These are phyloP conservation scores for Spergularia bocconei DNA, from an alignment of 148 eudicot genomes.

Conservation along the genomic window DNA sequence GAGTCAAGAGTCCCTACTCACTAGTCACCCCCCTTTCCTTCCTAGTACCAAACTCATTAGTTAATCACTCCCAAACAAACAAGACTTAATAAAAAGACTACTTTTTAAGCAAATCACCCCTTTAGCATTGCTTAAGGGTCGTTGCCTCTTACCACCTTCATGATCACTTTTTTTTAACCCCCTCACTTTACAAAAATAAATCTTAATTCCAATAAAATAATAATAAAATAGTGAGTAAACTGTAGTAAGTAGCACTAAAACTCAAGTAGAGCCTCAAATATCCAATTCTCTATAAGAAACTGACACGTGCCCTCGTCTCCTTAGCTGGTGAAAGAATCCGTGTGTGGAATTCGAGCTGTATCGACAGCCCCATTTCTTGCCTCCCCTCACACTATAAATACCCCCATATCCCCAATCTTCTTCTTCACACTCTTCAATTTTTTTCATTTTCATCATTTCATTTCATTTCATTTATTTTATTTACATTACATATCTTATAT, in stretches of 20 bases:
- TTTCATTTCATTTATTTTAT: not conserved
- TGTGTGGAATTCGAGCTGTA: constrained; percentile 69
- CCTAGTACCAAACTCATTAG: constrained; percentile 13
- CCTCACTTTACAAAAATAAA: not conserved
- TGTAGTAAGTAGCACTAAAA: not conserved
- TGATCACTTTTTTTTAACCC: constrained; percentile 16
- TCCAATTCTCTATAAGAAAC: not conserved
- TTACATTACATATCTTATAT: not conserved
- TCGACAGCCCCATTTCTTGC: constrained; percentile 20
- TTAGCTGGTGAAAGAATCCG: constrained; percentile 69
- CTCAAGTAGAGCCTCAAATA: constrained; percentile 2
- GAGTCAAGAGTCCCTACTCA: not conserved
- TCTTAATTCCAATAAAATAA: too few species aligned
- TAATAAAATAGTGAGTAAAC: not conserved
- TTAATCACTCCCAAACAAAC: not conserved
- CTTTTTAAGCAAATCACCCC: constrained; percentile 14
- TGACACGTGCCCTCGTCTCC: constrained; percentile 24
- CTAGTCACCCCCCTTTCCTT: not conserved
- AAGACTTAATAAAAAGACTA: not conserved
- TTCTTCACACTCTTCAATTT: constrained; percentile 29
- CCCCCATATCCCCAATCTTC: constrained; percentile 16
- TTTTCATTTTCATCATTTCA: constrained; percentile 13
- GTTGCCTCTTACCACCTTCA: constrained; percentile 36
- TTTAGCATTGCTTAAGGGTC: constrained; percentile 34
- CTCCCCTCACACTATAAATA: constrained; percentile 23